Evolutionary conservation across 768 basidiomycete species (phyloP).

Genomic region (Lactifluus rugatus): DNA sequence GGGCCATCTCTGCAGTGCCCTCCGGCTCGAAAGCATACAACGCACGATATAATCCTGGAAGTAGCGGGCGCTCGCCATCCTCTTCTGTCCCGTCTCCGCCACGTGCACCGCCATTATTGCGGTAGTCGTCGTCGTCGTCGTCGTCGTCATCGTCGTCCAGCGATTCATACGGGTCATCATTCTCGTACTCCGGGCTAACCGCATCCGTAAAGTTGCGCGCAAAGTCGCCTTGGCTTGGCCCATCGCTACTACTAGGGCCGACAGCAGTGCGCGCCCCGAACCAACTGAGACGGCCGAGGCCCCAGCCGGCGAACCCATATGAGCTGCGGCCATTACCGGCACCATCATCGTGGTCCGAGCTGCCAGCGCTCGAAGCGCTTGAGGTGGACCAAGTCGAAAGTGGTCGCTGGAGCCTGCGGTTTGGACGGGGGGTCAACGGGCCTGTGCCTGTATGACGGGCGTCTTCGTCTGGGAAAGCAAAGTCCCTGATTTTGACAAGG

Average conservation of each 20-base stretch:
- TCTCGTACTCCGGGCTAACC: conserved; percentile 25
- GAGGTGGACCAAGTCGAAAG: conserved; percentile 21
- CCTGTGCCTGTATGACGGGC: conserved; percentile 36
- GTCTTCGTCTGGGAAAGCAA: conserved; percentile 34
- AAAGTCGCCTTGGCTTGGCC: conserved; percentile 37
- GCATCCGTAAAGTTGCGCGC: conserved; percentile 36
- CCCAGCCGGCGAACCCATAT: conserved; percentile 32
- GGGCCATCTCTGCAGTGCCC: conserved; percentile 71
- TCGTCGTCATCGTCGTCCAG: conserved; percentile 22
- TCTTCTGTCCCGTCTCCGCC: conserved; percentile 21
- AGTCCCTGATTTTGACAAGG: conserved; percentile 42
- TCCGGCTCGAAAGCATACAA: conserved; percentile 73
- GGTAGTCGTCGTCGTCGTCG: conserved; percentile 23
- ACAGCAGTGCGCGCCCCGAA: conserved; percentile 25
- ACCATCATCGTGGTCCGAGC: conserved; percentile 24
- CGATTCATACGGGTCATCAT: conserved; percentile 19
- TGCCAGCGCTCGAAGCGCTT: conserved; percentile 22
- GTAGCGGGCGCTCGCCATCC: conserved; percentile 31
- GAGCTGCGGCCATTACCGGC: conserved; percentile 16
- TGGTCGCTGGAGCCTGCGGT: conserved; percentile 27
- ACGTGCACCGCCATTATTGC: neutral
- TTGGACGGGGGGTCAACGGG: conserved; percentile 32
- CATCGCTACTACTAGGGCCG: conserved; percentile 12
- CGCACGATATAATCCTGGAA: conserved; percentile 68
- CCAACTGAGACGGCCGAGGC: conserved; percentile 37